phyloP scores from a whole-genome alignment of 106 monocot genomes.

The Xerophyta viscosa region DNA sequence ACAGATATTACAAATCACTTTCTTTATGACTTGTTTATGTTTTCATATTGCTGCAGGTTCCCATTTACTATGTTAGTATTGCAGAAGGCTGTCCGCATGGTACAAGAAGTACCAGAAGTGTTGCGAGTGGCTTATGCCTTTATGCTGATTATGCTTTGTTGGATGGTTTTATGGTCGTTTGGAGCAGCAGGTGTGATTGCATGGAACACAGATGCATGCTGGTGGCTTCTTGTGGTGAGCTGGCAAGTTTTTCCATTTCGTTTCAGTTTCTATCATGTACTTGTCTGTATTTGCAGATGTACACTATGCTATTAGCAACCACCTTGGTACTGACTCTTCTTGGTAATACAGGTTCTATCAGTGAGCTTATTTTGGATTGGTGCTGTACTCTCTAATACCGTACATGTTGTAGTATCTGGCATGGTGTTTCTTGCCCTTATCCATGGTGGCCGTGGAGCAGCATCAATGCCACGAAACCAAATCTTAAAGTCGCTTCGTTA shows the following conservation, averaged over 20 bases:
- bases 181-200: conserved; percentile 84
- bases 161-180: conserved; percentile 93
- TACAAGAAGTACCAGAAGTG: conserved; percentile 66
- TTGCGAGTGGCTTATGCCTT: conserved; percentile 68
- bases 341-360: conserved; percentile 64
- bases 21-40: not conserved
- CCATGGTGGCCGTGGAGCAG: conserved; percentile 60
- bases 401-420: conserved; percentile 96
- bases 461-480: conserved; percentile 69
- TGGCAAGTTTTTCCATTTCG: conserved; percentile 81
- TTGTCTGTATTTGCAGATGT: not conserved
- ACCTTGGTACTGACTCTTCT: conserved; percentile 6
- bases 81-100: conserved; percentile 85
- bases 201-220: conserved; percentile 45
- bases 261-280: not conserved
- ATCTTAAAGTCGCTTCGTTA: conserved; percentile 58
- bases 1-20: too few species aligned
- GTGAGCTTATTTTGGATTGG: conserved; percentile 99
- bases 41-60: conserved; percentile 35
- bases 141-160: conserved; percentile 71
- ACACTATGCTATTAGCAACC: too few species aligned
- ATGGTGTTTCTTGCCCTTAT: conserved; percentile 90
- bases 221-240: conserved; percentile 99
- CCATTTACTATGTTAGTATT: conserved; percentile 95
- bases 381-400: conserved; percentile 89